Base-by-base conservation (phyloP, 805 yeast species). In the Candida taoyuanica region DNA sequence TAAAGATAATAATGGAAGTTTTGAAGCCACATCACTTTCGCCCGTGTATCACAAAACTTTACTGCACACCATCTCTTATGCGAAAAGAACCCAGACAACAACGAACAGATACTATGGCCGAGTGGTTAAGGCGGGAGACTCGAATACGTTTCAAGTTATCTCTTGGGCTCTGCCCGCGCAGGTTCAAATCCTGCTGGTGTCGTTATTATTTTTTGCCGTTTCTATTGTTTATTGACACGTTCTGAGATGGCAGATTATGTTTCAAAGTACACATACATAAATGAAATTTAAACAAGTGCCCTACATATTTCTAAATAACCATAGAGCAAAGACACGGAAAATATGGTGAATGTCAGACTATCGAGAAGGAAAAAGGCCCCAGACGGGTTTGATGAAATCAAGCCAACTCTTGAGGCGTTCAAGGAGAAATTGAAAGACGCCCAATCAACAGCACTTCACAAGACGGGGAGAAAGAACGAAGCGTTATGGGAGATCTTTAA, bases 401-500 rank as follows among this genome's bases (percentile, higher is more conserved):
- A 76, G 45, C 81, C 85, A 2, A 81, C 89, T 0, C 52, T 87
- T 13, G 59, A 61, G 2, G 80, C 80, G 39, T 81, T 81, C 48
- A 74, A 70, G 15, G 63, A 65, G 17, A 73, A 75, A 45, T 60
- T 86, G 43, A 78, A 77, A 56, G 78, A 73, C 21, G 67, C 71
- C 4, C 76, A 75, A 38, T 37, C 61, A 2, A 52, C 61, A 19
- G 61, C 66, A 12, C 39, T 61, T 3, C 59, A 69, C 9, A 59
- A 64, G 39, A 65, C 71, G 17, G 64, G 71, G 2, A 64, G 68
- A 14, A 75, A 77, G 39, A 67, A 71, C 39, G 78, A 78, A 44
- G 64, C 77, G 3, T 56, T 78, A 7, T 85, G 93, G 88, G 81
- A 81, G 37, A 76, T 87, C 15, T 68, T 74, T 47, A 75, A 73